Percentiles rank a stretch among this genome's conserved stretches.
phyloP scores from a whole-genome alignment of 768 basidiomycete genomes.

The Dioszegia hungarica region DNA sequence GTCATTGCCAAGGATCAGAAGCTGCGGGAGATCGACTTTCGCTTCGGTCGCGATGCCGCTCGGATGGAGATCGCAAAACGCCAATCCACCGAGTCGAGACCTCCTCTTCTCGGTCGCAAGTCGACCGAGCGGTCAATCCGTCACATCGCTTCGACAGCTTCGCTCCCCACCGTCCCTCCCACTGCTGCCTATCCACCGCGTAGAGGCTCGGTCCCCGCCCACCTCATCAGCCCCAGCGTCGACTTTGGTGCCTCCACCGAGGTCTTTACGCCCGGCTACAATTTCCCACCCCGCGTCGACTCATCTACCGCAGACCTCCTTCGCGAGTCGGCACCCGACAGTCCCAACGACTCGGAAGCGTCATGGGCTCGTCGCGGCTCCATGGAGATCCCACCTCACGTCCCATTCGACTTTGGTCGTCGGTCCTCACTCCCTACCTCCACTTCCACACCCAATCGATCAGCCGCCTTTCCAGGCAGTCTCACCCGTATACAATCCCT shows the following conservation, averaged over 20 bases:
- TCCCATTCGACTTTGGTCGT: conserved; percentile 9
- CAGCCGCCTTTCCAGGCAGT: background rate
- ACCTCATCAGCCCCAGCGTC: background rate
- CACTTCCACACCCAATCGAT: background rate
- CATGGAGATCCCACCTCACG: background rate
- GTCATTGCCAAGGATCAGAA: conserved; percentile 23
- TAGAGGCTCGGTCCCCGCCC: conserved; percentile 8
- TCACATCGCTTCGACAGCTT: background rate
- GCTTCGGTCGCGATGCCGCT: conserved; percentile 28
- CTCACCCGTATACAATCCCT: conserved; percentile 34
- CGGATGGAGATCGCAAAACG: conserved; percentile 23
- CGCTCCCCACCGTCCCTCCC: background rate
- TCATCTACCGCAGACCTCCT: conserved; percentile 5
- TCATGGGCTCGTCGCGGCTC: background rate
- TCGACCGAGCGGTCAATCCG: background rate
- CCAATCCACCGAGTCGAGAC: conserved; percentile 2
- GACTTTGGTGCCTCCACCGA: conserved; percentile 5
- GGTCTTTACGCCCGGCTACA: conserved; percentile 35
- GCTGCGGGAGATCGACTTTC: conserved; percentile 33
- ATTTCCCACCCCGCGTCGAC: conserved; percentile 22
- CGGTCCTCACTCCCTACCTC: conserved; percentile 24
- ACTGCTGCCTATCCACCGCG: background rate
- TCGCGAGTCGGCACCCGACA: background rate
- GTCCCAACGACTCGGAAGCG: background rate
- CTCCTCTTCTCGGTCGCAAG: background rate